Base-by-base conservation (phyloP, 176 grass and related monocot species). In the Aegilops longissima region DNA sequence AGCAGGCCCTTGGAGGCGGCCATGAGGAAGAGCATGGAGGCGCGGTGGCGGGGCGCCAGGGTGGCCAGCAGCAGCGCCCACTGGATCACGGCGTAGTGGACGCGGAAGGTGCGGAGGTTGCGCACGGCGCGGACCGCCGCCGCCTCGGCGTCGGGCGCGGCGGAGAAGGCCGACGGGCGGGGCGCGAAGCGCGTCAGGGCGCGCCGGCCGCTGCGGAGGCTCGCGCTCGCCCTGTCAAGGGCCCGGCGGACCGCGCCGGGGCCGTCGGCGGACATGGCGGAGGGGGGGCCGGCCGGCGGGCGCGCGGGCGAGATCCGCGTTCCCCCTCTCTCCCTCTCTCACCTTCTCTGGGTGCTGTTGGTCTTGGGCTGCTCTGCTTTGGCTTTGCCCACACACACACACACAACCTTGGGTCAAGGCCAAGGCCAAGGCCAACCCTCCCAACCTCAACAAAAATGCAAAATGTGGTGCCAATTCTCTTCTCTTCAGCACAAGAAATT, bases 1-100 rank as follows among this genome's bases (percentile, higher is more conserved):
- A 94, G 72, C 30, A 90, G 84, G 25, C 71, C 83, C 86, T 94
- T 94, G 5, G 89, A 84, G n/a, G 86, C 74, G 58, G 89, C 92
- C 92, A 94, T 94, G 79, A 94, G 89, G 65, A 94, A 90, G 74
- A 94, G 83, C 82, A 94, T 89, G 73, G 89, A 89, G 44, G 83
- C 73, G 33, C 92, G 89, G 38, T 85, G 92, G 49, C 36, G 83
- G 6, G 86, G 86, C 6, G 82, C 82, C 23, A 94, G 89, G 24
- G 92, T 69, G n/a, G 67, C 83, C 5, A 94, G 86, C 59, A 91
- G 86, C 65, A 91, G 66, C 61, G 70, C 54, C 92, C 92, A 94
- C 25, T 91, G 67, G 23, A 94, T 61, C 8, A 66, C 73, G 8
- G 89, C 83, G 67, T 94, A 94, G 34, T 94, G 83, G 73, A 89